Percentiles rank a stretch among this genome's conserved stretches.
Conservation (phyloP, 345 rosid species). For the Lepidium africanum region DNA sequence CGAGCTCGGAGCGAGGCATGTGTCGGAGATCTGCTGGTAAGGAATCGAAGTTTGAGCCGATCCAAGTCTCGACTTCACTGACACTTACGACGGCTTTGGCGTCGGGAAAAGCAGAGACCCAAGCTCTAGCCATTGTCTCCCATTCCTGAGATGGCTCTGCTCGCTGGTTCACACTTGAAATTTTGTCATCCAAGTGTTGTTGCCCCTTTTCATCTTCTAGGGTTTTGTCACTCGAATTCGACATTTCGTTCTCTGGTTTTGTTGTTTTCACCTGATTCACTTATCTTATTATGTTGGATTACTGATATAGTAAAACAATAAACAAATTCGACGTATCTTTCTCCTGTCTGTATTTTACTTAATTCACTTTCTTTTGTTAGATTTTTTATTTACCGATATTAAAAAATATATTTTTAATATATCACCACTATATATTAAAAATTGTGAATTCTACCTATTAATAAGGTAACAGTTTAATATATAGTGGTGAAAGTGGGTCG, state of each 20-base stretch:
- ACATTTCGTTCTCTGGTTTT: slow-evolving; percentile 6
- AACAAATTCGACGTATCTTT: too few species aligned
- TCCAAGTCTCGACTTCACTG: slow-evolving; percentile 77
- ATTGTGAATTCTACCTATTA: too few species aligned
- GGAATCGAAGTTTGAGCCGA: slow-evolving; percentile 56
- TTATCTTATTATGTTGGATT: too few species aligned
- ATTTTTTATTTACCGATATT: too few species aligned
- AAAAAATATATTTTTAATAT: too few species aligned
- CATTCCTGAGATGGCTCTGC: slow-evolving; percentile 72
- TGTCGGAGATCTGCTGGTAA: slow-evolving; percentile 70
- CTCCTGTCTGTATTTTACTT: too few species aligned
- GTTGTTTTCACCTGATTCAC: background rate
- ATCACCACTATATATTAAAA: too few species aligned
- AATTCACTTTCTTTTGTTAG: too few species aligned
- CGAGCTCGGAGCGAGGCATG: slow-evolving; percentile 73
- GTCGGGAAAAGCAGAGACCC: slow-evolving; percentile 81
- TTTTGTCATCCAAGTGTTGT: background rate
- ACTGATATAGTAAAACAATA: too few species aligned
- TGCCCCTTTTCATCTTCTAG: slow-evolving; percentile 14
- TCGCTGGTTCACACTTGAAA: background rate
- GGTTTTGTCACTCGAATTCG: slow-evolving; percentile 27
- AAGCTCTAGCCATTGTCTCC: slow-evolving; percentile 85
- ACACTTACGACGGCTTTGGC: slow-evolving; percentile 66
- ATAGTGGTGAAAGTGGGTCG: too few species aligned
- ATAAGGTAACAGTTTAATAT: too few species aligned